Conservation (phyloP, 495 filamentous ascomycete species). For the Polyplosphaeria fusca region DNA sequence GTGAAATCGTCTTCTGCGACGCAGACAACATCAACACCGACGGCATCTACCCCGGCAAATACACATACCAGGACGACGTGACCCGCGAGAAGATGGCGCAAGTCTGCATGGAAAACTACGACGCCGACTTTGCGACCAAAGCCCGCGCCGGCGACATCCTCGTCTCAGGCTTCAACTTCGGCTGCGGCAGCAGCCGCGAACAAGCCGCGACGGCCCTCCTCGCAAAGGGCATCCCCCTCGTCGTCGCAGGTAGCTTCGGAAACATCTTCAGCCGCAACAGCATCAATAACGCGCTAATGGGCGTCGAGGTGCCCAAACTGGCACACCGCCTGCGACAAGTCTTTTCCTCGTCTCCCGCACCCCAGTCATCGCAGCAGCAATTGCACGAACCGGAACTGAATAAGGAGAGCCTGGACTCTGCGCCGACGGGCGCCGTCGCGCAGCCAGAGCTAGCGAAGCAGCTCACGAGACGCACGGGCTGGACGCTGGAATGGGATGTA, state of each 20-base stretch:
- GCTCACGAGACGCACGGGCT: constrained; percentile 81
- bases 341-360: constrained; percentile 42
- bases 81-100: constrained; percentile 73
- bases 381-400: constrained; percentile 39
- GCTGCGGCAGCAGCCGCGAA: constrained; percentile 76
- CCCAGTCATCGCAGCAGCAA: constrained; percentile 11
- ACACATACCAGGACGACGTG: constrained; percentile 86
- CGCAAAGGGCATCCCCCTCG: constrained; percentile 78
- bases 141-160: constrained; percentile 71
- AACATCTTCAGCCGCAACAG: constrained; percentile 87
- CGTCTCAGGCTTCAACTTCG: constrained; percentile 87
- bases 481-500: constrained; percentile 86
- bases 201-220: constrained; percentile 89
- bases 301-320: constrained; percentile 74
- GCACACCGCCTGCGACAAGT: constrained; percentile 65
- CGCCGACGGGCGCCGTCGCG: constrained; percentile 42
- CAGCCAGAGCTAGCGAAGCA: constrained; percentile 46
- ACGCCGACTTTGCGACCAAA: constrained; percentile 59
- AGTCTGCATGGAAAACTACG: constrained; percentile 93
- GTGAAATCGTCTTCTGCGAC: constrained; percentile 70
- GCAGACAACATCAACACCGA: constrained; percentile 75
- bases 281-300: constrained; percentile 90
- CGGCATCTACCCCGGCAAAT: constrained; percentile 85
- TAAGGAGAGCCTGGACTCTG: constrained; percentile 44
- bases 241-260: constrained; percentile 80